These are phyloP conservation scores for Marasmius sp. DNA, from an alignment of 1,284 basidiomycete genomes.

Conservation along the genomic window DNA sequence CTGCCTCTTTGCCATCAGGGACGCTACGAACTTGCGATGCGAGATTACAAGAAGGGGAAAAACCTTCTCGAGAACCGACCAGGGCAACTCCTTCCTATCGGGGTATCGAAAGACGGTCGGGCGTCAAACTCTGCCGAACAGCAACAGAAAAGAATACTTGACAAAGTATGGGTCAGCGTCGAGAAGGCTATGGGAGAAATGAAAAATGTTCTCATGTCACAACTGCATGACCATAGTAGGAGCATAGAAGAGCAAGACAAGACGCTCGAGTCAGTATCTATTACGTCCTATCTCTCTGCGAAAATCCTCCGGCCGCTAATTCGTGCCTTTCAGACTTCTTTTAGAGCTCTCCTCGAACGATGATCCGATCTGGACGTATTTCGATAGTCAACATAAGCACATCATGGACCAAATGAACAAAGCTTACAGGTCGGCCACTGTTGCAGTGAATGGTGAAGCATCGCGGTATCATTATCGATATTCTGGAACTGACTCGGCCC, in stretches of 20 bases:
- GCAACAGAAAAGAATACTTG: constrained; percentile 89
- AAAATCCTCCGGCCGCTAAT: constrained; percentile 5
- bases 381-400: constrained; percentile 90
- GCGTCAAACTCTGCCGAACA: constrained; percentile 55
- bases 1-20: constrained; percentile 49
- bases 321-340: constrained; percentile 58
- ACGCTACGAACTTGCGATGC: constrained; percentile 89
- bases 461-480: constrained; percentile 8
- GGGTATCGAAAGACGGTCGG: constrained; percentile 53
- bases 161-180: constrained; percentile 95
- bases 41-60: constrained; percentile 98
- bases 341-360: constrained; percentile 82
- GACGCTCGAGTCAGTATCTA: constrained; percentile 82
- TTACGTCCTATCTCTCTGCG: constrained; percentile 1
- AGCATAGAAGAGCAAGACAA: constrained; percentile 95
- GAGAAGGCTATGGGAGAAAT: constrained; percentile 95
- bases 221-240: constrained; percentile 77
- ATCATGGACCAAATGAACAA: constrained; percentile 80
- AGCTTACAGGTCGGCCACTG: constrained; percentile 56
- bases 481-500: constrained; percentile 4
- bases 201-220: constrained; percentile 73
- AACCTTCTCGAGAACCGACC: constrained; percentile 87
- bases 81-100: constrained; percentile 75
- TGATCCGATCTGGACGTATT: constrained; percentile 91
- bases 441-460: constrained; percentile 56